Evolutionary conservation across 768 basidiomycete species (phyloP), one percentile per base, ranked within the genome.

Genomic region (Suillus subalutaceus): DNA sequence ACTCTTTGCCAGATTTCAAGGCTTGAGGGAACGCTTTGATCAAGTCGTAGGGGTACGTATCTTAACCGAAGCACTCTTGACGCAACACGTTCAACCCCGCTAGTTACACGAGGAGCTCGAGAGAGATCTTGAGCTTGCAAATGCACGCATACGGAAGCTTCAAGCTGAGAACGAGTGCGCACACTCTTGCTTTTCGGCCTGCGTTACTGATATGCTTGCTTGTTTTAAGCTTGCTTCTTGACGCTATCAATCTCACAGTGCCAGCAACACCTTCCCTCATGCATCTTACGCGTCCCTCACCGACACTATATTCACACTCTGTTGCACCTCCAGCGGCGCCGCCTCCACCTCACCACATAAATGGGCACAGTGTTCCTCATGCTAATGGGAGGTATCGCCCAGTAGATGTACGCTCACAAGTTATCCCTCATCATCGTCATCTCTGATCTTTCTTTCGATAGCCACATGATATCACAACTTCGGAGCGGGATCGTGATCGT

Each of bases 161-260:
- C 74, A 77, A 46, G 70, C 74, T 1, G 76, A 77, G 59, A 79
- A 78, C 62, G 73, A 77, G 78, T 77, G 53, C 4, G 77, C 68
- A 16, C 35, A 16, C 5, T 23, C 26, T 15, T 43, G 35, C 8
- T 50, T 18, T 3, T 43, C 6, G 43, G n/a, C 43, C 4, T 38
- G 35, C 59, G 13, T 16, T 8, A 30, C 38, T 52, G 15, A 23
- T n/a, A 37, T 16, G 15, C 2, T 23, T 4, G 2, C 13, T 55
- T 26, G 37, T 62, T 13, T 66, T 1, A 13, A 77, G 76, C 60
- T 73, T 77, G 12, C 77, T 77, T 30, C 73, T 77, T 53, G 76
- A 77, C 32, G 76, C 76, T 8, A 77, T 77, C 18, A 78, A 72
- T 65, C 75, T 77, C 55, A 52, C 76, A 8, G 67, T 78, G 3